phyloP scores from a whole-genome alignment of 176 grass and related monocot species.

The Luzula sylvatica region DNA sequence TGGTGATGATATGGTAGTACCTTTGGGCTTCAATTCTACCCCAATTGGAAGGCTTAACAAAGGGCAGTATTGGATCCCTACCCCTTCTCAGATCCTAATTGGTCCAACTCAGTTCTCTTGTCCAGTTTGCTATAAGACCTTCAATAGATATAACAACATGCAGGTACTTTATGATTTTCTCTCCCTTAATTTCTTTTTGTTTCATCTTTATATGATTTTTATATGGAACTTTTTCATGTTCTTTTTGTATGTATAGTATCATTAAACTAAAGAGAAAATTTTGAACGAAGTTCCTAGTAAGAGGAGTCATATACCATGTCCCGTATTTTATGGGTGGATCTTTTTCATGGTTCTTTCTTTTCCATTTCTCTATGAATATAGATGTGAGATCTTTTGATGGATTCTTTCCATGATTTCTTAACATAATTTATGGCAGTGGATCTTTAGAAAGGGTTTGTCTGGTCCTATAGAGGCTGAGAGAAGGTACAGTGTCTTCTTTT shows the following conservation, averaged over 20 bases:
- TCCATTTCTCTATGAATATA: not conserved
- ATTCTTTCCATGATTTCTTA: constrained; percentile 5
- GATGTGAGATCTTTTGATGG: not conserved
- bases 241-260: too few relatives aligned
- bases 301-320: too few relatives aligned
- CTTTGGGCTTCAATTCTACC: constrained; percentile 59
- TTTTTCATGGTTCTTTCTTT: not conserved
- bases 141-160: constrained; percentile 99
- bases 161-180: constrained; percentile 40
- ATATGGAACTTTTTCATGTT: constrained; percentile 2
- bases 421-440: not conserved
- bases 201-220: not conserved
- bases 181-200: not conserved
- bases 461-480: constrained; percentile 13
- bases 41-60: constrained; percentile 96
- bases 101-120: constrained; percentile 98
- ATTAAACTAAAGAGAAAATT: too few relatives aligned
- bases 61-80: constrained; percentile 98
- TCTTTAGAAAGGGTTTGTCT: constrained; percentile 21
- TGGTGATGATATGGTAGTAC: constrained; percentile 38
- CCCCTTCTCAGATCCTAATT: constrained; percentile 93
- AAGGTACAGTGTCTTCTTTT: constrained; percentile 49
- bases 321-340: not conserved
- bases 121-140: constrained; percentile 96
- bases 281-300: too few relatives aligned